phyloP scores from a whole-genome alignment of 2,329 filamentous ascomycete genomes.

The Fusarium goolgardi region DNA sequence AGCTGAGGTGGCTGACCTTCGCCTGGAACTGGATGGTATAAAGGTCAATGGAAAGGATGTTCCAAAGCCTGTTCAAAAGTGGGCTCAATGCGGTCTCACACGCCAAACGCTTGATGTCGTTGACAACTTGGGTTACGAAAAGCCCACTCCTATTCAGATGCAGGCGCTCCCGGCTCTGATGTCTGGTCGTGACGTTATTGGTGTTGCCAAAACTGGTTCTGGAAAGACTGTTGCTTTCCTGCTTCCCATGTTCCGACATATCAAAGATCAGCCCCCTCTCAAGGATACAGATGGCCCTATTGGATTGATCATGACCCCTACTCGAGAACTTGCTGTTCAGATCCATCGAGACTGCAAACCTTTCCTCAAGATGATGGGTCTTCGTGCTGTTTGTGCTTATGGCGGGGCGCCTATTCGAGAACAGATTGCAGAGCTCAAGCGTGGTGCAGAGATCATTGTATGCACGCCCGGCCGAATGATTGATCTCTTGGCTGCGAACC shows the following conservation, averaged over 20 bases:
- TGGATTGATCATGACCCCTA: conserved; percentile 90
- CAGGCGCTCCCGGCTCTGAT: conserved; percentile 96
- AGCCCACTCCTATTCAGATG: conserved; percentile 92
- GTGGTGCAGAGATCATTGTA: conserved; percentile 93
- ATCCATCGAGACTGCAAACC: conserved; percentile 96
- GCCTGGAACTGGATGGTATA: conserved; percentile 92
- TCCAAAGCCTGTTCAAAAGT: conserved; percentile 94
- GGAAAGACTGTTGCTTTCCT: conserved; percentile 97
- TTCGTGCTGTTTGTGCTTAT: conserved; percentile 92
- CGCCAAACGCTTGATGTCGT: conserved; percentile 89
- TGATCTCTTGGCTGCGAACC: conserved; percentile 91
- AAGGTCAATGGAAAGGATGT: conserved; percentile 90
- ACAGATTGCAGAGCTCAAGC: conserved; percentile 95
- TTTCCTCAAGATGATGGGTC: conserved; percentile 85
- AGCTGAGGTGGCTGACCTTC: conserved; percentile 82
- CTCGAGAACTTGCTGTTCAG: conserved; percentile 91
- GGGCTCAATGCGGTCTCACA: conserved; percentile 93
- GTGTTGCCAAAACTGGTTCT: conserved; percentile 96
- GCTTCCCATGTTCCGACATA: conserved; percentile 97
- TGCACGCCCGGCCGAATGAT: conserved; percentile 97
- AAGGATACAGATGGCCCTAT: conserved; percentile 89
- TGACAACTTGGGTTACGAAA: conserved; percentile 82
- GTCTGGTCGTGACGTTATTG: conserved; percentile 95
- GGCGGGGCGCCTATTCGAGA: conserved; percentile 97
- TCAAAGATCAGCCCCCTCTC: conserved; percentile 89